Evolutionary conservation across 139 green algal species (phyloP), one percentile per base, ranked within the genome.

Genomic region (Gonium pectorale): DNA sequence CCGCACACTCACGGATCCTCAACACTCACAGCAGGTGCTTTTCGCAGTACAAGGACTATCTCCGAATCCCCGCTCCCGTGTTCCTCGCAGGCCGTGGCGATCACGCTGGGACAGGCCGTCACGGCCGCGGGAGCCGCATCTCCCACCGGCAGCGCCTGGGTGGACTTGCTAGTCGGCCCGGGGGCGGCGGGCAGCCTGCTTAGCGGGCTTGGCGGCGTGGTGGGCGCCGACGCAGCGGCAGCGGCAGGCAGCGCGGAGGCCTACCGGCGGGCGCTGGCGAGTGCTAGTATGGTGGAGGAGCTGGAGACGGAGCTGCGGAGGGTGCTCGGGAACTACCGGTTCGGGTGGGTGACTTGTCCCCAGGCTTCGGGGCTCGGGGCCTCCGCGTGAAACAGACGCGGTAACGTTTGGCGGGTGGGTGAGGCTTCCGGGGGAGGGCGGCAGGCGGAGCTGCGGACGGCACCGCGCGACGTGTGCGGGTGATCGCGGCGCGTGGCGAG

Each of bases 281-380:
- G 54, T 27, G 78, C 78, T 35, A 63, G 63, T 22, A 84, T 84
- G 78, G 78, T 75, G 44, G 78, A 84, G 78, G 78, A 84, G 78
- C 62, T 84, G 43, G 33, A 66, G 31, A 33, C 44, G 44, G 78
- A 84, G 78, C 78, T 84, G 78, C 62, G 78, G 31, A 22, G 63
- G 31, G 78, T 84, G 78, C 63, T 84, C 44, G 52, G 62, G 33
- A 84, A 74, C 62, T 84, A 74, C 78, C 62, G 63, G 0, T 74
- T 75, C 64, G 63, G 62, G 78, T 75, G 40, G n/a, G 62, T n/a
- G n/a, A n/a, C n/a, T n/a, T n/a, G n/a, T n/a, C n/a, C n/a, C n/a
- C n/a, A n/a, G n/a, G n/a, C n/a, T n/a, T n/a, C n/a, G n/a, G n/a
- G n/a, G n/a, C n/a, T n/a, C n/a, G n/a, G n/a, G n/a, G n/a, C n/a